Evolutionary conservation across 331 rosid species (phyloP).

Genomic region (Telfairia occidentalis): DNA sequence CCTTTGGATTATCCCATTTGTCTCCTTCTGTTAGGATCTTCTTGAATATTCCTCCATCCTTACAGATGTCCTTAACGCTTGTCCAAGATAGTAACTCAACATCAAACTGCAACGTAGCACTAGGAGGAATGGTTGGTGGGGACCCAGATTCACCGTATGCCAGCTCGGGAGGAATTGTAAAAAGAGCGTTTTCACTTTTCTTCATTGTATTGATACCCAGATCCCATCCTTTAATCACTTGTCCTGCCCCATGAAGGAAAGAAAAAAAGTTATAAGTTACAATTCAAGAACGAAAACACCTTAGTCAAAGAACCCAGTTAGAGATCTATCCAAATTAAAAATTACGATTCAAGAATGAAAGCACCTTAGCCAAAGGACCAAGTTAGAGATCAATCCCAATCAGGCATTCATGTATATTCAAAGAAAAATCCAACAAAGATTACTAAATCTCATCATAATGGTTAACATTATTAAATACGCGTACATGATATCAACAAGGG

Average conservation of each 20-base stretch:
- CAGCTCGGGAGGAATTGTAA: constrained; percentile 77
- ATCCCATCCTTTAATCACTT: constrained; percentile 96
- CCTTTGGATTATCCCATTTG: constrained; percentile 90
- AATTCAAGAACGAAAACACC: neutral
- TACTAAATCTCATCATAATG: neutral
- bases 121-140: constrained; percentile 82
- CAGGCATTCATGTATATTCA: neutral
- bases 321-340: neutral
- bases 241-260: constrained; percentile 41
- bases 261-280: neutral
- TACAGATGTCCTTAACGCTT: constrained; percentile 70
- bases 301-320: neutral
- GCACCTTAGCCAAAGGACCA: neutral
- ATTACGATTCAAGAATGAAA: neutral
- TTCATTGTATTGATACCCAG: constrained; percentile 85
- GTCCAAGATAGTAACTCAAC: constrained; percentile 86
- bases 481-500: no score
- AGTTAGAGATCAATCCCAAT: neutral
- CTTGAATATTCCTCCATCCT: constrained; percentile 87
- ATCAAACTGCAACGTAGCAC: constrained; percentile 70
- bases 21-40: constrained; percentile 68
- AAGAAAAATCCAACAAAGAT: neutral
- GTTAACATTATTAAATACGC: neutral
- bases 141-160: constrained; percentile 86
- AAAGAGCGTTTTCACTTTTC: constrained; percentile 76